phyloP scores from a whole-genome alignment of 2,329 filamentous ascomycete genomes.

The Tolypocladium cylindrosporum region DNA sequence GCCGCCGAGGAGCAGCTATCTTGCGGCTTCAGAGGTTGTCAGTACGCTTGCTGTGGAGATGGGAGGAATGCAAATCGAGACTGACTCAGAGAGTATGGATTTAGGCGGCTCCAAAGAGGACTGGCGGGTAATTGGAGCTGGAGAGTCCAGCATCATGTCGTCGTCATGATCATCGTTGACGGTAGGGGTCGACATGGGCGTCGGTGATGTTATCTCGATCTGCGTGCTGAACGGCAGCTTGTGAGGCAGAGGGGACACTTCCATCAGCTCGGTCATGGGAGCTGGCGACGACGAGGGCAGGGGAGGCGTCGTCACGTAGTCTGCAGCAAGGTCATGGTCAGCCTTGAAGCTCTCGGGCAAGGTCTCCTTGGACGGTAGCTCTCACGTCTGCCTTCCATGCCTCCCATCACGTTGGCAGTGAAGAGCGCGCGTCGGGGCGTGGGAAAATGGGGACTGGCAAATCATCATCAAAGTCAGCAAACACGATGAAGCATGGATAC shows the following conservation, averaged over 20 bases:
- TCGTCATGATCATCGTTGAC: slow-evolving; percentile 21
- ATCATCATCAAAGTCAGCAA: slow-evolving; percentile 1
- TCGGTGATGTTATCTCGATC: slow-evolving; percentile 63
- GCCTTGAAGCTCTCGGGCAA: slow-evolving; percentile 5
- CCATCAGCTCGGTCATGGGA: slow-evolving; percentile 68
- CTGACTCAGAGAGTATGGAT: slow-evolving; percentile 43
- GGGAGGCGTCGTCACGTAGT: slow-evolving; percentile 74
- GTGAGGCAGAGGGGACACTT: slow-evolving; percentile 86
- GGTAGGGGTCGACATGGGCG: slow-evolving; percentile 43
- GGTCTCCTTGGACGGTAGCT: neutral
- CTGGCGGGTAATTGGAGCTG: slow-evolving; percentile 37
- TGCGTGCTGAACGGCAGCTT: slow-evolving; percentile 61
- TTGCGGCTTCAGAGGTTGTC: slow-evolving; percentile 40
- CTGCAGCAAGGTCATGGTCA: slow-evolving; percentile 28
- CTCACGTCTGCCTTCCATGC: slow-evolving; percentile 25
- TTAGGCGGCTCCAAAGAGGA: slow-evolving; percentile 38
- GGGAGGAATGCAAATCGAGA: slow-evolving; percentile 12
- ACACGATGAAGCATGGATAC: neutral
- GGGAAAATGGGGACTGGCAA: slow-evolving; percentile 27
- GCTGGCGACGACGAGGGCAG: slow-evolving; percentile 74
- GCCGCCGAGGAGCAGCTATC: slow-evolving; percentile 60
- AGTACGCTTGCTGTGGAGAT: slow-evolving; percentile 8
- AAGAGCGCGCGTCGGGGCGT: slow-evolving; percentile 31
- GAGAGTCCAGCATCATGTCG: slow-evolving; percentile 47
- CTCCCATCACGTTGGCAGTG: slow-evolving; percentile 26